Evolutionary conservation across 2,329 filamentous ascomycete species (phyloP), one percentile per base, ranked within the genome.

Genomic region (Colletotrichum sidae): DNA sequence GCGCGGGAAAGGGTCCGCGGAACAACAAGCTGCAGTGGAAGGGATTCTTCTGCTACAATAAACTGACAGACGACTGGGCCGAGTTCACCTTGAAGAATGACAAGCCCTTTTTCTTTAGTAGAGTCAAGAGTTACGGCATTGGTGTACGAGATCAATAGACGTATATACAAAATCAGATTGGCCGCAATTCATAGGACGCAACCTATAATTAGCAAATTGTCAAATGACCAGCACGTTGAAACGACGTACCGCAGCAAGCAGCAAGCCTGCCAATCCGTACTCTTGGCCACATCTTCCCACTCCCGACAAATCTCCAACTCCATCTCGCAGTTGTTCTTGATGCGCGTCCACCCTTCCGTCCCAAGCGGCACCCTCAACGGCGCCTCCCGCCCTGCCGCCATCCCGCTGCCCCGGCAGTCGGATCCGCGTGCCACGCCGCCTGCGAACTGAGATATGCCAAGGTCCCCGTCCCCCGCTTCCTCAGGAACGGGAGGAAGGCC

Each of bases 21-120:
- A 97, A 96, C 73, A 97, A 95, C 68, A 97, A 96, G 78, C 79
- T 99, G 55, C 80, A 83, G 0, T 99, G 96, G 95, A 91, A 91
- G 72, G 91, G 92, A 1, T 97, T 94, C 75, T 97, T 93, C 88
- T 95, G 90, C 79, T 95, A 96, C 75, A 97, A 98, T 75, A 86
- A 87, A 70, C 77, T 97, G 72, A 97, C 93, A 8, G 94, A 97
- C 75, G 94, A 97, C 77, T 96, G 92, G 92, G 92, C 85, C 4
- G 91, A 92, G 78, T 98, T 98, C 77, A 77, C 79, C 12, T 76
- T 89, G 44, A 86, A 84, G 75, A 86, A 90, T 69, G 83, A 89
- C 61, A 90, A 88, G 75, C 83, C 88, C 0, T 91, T 87, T 72
- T 87, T 89, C 73, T 92, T 90, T 70, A 91, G 88, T 72, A 80